These are phyloP conservation scores for Parachlorella kessleri DNA, from an alignment of 139 green algal genomes.

Conservation along the genomic window DNA sequence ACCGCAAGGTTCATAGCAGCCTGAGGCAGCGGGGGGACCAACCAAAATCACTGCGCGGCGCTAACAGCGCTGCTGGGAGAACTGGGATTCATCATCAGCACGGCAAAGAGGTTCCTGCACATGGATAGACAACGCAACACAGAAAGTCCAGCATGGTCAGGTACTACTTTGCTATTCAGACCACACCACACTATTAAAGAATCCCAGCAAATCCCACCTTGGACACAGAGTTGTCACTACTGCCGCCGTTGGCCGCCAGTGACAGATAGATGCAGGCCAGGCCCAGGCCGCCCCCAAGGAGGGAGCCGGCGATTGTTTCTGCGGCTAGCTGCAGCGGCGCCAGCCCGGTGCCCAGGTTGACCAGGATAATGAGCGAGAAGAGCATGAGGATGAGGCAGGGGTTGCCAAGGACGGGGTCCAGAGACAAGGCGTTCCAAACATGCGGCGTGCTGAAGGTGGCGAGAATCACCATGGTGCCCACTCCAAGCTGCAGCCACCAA, in stretches of 20 bases:
- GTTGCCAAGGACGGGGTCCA: neutral
- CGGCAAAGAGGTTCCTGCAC: neutral
- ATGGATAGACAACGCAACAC: too few relatives aligned
- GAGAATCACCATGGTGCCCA: neutral
- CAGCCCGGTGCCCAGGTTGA: neutral
- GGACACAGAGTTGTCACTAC: neutral
- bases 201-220: too few relatives aligned
- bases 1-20: neutral
- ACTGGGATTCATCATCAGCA: neutral
- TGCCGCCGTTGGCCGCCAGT: slow-evolving; percentile 7
- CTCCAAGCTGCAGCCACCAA: neutral
- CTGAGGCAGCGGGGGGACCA: neutral
- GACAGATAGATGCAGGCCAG: neutral
- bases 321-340: neutral
- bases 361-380: slow-evolving; percentile 15
- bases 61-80: neutral
- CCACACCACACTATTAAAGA: too few relatives aligned
- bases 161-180: too few relatives aligned
- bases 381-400: neutral
- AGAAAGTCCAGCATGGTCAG: too few relatives aligned
- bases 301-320: neutral
- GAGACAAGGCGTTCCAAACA: neutral
- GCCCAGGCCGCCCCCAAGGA: neutral
- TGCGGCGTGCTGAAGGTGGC: neutral
- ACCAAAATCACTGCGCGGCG: neutral